Evolutionary conservation across 305 asterid genomes (phyloP).

Genomic region (Rubia balearica): DNA sequence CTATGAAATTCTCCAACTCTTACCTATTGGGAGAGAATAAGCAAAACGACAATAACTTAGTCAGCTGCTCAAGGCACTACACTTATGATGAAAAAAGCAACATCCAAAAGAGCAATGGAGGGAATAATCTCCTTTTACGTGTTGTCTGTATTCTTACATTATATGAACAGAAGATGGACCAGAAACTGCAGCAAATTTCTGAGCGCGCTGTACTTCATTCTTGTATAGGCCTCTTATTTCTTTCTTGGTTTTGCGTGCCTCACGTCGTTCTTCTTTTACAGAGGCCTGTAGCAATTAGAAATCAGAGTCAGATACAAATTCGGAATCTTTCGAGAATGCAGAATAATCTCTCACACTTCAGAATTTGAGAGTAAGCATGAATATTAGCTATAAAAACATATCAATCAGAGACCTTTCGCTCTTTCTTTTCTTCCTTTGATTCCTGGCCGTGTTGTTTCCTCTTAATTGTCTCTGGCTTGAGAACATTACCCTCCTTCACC

Average conservation of each 20-base stretch:
- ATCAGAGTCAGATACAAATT: neutral
- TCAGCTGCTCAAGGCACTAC: neutral
- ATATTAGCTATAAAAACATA: neutral
- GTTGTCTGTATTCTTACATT: conserved; percentile 43
- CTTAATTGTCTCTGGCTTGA: conserved; percentile 34
- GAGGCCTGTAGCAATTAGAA: conserved; percentile 43
- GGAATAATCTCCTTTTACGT: conserved; percentile 24
- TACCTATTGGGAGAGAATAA: conserved; percentile 10
- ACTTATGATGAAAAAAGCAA: neutral
- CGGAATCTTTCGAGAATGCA: neutral
- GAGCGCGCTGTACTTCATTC: conserved; percentile 72
- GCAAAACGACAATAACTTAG: neutral
- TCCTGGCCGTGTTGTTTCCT: conserved; percentile 61
- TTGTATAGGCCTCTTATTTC: conserved; percentile 67
- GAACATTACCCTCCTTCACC: conserved; percentile 33
- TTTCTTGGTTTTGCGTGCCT: conserved; percentile 73
- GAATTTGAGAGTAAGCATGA: neutral
- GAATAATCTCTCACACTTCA: neutral
- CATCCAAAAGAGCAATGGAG: neutral
- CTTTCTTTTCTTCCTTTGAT: conserved; percentile 93
- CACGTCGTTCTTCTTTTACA: conserved; percentile 79
- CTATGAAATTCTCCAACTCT: neutral
- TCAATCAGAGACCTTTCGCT: conserved; percentile 53
- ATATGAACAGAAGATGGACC: conserved; percentile 90
- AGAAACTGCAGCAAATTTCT: conserved; percentile 81